Conservation (phyloP, 148 eudicot genomes). For the Silene conica region DNA sequence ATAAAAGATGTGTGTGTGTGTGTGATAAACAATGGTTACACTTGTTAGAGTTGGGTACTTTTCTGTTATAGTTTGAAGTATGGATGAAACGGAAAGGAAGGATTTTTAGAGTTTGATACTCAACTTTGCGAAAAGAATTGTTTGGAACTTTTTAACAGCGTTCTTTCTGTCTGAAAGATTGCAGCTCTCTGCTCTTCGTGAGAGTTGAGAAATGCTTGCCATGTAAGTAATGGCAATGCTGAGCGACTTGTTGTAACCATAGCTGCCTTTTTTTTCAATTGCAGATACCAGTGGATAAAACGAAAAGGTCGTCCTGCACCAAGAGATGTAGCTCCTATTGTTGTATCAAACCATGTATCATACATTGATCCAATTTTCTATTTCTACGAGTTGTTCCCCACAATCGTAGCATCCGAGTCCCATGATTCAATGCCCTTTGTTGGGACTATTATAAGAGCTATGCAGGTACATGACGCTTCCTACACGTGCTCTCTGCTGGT, state of each 20-base stretch:
- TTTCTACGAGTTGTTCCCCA: conserved; percentile 90
- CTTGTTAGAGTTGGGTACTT: not conserved
- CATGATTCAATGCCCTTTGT: conserved; percentile 92
- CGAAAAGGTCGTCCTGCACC: conserved; percentile 84
- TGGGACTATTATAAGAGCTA: conserved; percentile 94
- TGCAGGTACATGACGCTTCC: conserved; percentile 61
- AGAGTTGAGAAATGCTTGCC: too few relatives aligned
- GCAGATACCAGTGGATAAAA: conserved; percentile 94
- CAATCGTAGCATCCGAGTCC: conserved; percentile 85
- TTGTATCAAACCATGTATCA: conserved; percentile 96
- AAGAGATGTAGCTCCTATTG: conserved; percentile 79
- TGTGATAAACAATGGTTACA: not conserved
- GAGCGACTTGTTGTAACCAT: not conserved
- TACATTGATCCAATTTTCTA: conserved; percentile 91
- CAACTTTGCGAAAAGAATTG: too few relatives aligned
- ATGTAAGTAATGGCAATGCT: not conserved
- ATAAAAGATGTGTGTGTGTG: not conserved
- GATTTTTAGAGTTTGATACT: too few relatives aligned
- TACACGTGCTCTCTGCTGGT: not conserved
- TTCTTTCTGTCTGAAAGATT: not conserved
- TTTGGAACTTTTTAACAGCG: not conserved
- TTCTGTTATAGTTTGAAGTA: too few relatives aligned
- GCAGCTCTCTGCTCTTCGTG: not conserved
- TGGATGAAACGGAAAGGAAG: too few relatives aligned
- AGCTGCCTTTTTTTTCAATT: conserved; percentile 10